phyloP scores from a whole-genome alignment of 2,329 filamentous ascomycete genomes.

The Microdochium trichocladiopsis region DNA sequence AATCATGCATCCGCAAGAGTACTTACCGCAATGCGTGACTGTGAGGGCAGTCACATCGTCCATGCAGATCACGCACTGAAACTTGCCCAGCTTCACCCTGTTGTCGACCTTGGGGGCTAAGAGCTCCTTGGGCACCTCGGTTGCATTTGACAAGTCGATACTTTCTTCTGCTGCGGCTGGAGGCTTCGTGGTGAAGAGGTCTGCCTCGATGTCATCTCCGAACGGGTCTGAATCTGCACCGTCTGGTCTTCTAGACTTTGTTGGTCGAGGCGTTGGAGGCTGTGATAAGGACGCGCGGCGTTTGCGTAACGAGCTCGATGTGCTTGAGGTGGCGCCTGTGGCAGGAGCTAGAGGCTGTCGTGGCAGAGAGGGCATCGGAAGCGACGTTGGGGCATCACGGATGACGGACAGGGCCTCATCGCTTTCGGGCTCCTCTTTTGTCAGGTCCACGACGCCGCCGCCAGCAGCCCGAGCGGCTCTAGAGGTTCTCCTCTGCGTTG shows the following conservation, averaged over 20 bases:
- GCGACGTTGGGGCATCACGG: conserved; percentile 11
- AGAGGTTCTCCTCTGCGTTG: conserved; percentile 9
- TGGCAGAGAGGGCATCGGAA: conserved; percentile 12
- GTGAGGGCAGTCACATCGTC: conserved; percentile 51
- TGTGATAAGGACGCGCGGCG: conserved; percentile 11
- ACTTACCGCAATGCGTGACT: conserved; percentile 60
- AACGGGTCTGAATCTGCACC: conserved; percentile 17
- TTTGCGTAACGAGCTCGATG: conserved; percentile 7
- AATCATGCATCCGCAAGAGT: neutral
- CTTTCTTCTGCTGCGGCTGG: conserved; percentile 16
- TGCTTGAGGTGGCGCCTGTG: conserved; percentile 1
- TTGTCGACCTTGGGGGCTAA: conserved; percentile 39
- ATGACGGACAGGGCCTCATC: conserved; percentile 4
- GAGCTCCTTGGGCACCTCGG: conserved; percentile 35
- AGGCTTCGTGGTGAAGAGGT: conserved; percentile 6
- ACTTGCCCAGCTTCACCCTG: conserved; percentile 43
- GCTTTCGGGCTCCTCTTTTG: conserved; percentile 15
- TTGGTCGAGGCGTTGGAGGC: conserved; percentile 8
- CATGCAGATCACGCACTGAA: conserved; percentile 64
- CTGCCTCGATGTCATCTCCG: conserved; percentile 15
- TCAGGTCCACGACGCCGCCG: conserved; percentile 12
- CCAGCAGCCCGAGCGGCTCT: conserved; percentile 1
- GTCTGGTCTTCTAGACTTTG: conserved; percentile 7
- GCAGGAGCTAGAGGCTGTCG: conserved; percentile 9
- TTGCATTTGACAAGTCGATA: conserved; percentile 34